These are phyloP conservation scores for Micromonas commoda DNA, from an alignment of 139 green algal species.

Conservation along the genomic window DNA sequence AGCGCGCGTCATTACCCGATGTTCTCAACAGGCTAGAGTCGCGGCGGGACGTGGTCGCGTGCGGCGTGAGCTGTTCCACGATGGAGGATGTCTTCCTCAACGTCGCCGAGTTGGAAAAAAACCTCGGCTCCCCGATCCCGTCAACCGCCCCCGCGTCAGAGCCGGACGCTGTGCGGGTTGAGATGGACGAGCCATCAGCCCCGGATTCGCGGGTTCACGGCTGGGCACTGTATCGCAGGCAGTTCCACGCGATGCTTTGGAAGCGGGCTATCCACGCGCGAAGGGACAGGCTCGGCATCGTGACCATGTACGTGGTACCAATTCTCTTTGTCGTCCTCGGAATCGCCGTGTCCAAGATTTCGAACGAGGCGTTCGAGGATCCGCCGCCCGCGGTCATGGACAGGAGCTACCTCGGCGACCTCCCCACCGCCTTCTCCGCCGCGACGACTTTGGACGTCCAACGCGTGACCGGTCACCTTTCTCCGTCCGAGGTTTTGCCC, in stretches of 20 bases:
- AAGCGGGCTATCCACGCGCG: conserved; percentile 16
- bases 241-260: conserved; percentile 21
- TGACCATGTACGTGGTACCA: conserved; percentile 26
- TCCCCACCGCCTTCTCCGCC: background rate
- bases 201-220: background rate
- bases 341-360: background rate
- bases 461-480: too few species aligned
- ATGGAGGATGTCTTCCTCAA: conserved; percentile 39
- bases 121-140: too few species aligned
- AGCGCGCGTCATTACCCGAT: background rate
- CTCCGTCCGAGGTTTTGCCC: too few species aligned
- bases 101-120: background rate
- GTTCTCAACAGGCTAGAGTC: conserved; percentile 12
- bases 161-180: too few species aligned
- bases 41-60: conserved; percentile 16
- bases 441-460: too few species aligned
- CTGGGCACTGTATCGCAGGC: background rate
- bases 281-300: conserved; percentile 12
- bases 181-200: too few species aligned
- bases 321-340: conserved; percentile 26
- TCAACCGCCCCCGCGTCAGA: too few species aligned
- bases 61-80: conserved; percentile 25
- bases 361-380: background rate
- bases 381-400: background rate
- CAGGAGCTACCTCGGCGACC: background rate